Percentiles rank a stretch among this genome's conserved stretches.
phyloP scores from a whole-genome alignment of 768 basidiomycete genomes.

The Auriscalpium microsporum region DNA sequence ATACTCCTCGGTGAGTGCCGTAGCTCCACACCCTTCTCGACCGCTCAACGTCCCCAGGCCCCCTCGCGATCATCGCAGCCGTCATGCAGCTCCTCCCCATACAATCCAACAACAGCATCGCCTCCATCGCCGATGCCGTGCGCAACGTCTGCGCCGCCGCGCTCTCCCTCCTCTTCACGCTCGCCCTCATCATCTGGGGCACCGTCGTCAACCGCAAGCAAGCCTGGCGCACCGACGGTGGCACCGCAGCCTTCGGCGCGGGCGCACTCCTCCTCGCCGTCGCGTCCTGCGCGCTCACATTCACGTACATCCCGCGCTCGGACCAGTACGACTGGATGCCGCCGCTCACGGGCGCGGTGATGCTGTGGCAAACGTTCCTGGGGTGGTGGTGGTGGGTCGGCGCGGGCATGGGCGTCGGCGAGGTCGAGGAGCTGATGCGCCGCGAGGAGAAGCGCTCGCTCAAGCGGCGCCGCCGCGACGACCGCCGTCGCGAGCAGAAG shows the following conservation, averaged over 20 bases:
- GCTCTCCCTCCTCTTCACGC: slow-evolving; percentile 89
- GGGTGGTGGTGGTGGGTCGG: slow-evolving; percentile 99
- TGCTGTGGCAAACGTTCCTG: slow-evolving; percentile 95
- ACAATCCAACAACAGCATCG: slow-evolving; percentile 23
- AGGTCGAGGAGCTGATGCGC: slow-evolving; percentile 54
- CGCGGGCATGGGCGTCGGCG: slow-evolving; percentile 72
- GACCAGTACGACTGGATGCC: slow-evolving; percentile 92
- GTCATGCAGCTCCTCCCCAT: slow-evolving; percentile 80
- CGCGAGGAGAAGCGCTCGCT: slow-evolving; percentile 46
- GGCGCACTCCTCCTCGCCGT: slow-evolving; percentile 80
- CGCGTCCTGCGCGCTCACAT: slow-evolving; percentile 76
- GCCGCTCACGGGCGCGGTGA: slow-evolving; percentile 79
- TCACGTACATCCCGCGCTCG: slow-evolving; percentile 75
- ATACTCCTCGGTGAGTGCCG: slow-evolving; percentile 45
- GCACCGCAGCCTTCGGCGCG: slow-evolving; percentile 87
- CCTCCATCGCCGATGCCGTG: slow-evolving; percentile 54
- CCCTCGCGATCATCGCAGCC: slow-evolving; percentile 78
- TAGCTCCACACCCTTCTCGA: too few relatives aligned
- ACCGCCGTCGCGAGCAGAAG: slow-evolving; percentile 40
- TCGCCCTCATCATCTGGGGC: slow-evolving; percentile 89
- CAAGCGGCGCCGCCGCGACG: slow-evolving; percentile 37
- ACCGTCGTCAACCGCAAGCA: slow-evolving; percentile 78
- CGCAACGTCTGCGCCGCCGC: slow-evolving; percentile 95
- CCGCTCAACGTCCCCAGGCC: slow-evolving; percentile 35
- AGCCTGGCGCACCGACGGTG: slow-evolving; percentile 96